Percentiles rank a stretch among this genome's conserved stretches.
phyloP scores from a whole-genome alignment of 78 protist genomes.

The Emiliania huxleyi region DNA sequence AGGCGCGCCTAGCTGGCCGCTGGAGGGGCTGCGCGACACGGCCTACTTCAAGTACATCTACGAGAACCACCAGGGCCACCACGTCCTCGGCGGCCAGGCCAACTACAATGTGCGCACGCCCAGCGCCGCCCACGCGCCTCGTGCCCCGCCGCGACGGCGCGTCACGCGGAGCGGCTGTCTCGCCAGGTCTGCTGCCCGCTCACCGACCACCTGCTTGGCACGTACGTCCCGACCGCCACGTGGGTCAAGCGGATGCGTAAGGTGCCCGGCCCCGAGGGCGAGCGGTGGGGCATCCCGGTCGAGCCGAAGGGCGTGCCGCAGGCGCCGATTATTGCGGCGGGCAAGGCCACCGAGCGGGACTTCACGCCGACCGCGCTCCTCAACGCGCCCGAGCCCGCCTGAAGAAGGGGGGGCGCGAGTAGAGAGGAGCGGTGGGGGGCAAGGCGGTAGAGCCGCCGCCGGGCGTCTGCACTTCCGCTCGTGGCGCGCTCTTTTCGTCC shows the following conservation, averaged over 20 bases:
- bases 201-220: neutral
- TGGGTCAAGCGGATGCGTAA: neutral
- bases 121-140: no score
- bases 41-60: neutral
- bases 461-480: no score
- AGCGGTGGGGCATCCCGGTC: neutral
- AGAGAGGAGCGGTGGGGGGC: no score
- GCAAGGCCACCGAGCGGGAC: no score
- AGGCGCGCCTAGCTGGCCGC: neutral
- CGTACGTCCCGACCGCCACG: neutral
- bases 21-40: neutral
- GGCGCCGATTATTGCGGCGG: no score
- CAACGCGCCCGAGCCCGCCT: no score
- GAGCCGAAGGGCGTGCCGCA: slow-evolving; percentile 18
- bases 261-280: neutral
- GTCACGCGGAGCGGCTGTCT: no score
- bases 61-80: slow-evolving; percentile 17
- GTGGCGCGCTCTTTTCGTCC: no score
- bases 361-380: no score
- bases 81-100: slow-evolving; percentile 18
- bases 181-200: neutral
- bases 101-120: slow-evolving; percentile 28
- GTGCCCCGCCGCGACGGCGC: no score
- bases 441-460: no score
- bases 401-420: no score